A percentile compares a stretch with the other conserved stretches of the same genome.
Evolutionary conservation across 2,329 filamentous ascomycete genomes (phyloP).

Genomic region (Sodiomyces alkalinus): DNA sequence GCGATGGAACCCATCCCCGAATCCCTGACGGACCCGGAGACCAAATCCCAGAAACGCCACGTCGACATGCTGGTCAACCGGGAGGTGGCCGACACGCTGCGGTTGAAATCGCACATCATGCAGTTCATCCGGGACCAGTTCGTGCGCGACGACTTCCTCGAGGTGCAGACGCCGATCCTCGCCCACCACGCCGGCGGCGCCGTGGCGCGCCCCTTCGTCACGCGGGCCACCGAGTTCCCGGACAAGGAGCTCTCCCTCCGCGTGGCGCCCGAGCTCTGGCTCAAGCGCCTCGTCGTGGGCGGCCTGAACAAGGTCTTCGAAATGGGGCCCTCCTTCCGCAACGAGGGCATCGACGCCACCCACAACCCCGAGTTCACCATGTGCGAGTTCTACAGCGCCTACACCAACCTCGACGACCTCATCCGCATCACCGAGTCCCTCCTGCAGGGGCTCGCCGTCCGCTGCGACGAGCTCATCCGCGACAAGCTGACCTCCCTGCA

Average conservation of each 20-base stretch:
- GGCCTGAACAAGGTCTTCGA: constrained; percentile 85
- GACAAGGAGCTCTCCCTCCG: constrained; percentile 60
- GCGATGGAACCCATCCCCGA: constrained; percentile 67
- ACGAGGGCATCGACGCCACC: constrained; percentile 79
- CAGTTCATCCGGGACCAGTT: constrained; percentile 62
- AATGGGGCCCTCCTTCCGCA: constrained; percentile 82
- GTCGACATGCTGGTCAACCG: constrained; percentile 72
- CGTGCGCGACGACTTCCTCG: constrained; percentile 56
- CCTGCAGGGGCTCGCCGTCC: constrained; percentile 41
- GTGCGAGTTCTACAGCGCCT: constrained; percentile 91
- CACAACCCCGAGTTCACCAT: constrained; percentile 97
- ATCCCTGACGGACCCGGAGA: constrained; percentile 54
- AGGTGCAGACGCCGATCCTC: constrained; percentile 85
- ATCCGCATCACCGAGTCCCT: constrained; percentile 63
- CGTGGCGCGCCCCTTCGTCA: constrained; percentile 73
- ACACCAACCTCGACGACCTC: constrained; percentile 59
- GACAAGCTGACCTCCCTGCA: constrained; percentile 28
- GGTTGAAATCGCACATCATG: constrained; percentile 60
- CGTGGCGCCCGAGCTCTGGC: constrained; percentile 88
- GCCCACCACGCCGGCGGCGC: constrained; percentile 75
- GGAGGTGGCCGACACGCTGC: constrained; percentile 50
- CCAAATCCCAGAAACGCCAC: constrained; percentile 62
- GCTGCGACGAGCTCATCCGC: constrained; percentile 30
- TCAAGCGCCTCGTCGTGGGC: constrained; percentile 82
- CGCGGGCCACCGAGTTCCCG: constrained; percentile 59